Conservation (phyloP, 2,329 filamentous ascomycete species). For the Colletotrichum godetiae region DNA sequence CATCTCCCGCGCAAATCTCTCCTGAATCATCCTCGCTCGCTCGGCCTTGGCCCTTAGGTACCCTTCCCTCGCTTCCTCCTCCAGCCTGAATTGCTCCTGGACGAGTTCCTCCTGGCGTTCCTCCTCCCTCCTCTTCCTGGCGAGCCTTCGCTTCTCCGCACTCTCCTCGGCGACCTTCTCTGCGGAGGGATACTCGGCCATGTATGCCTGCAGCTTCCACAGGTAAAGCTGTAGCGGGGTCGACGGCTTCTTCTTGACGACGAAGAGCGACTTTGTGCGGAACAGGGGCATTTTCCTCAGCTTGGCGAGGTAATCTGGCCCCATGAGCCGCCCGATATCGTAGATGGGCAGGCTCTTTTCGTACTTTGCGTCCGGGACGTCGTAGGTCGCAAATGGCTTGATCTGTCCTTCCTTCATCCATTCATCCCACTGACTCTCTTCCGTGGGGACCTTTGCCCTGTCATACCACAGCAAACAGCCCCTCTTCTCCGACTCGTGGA, state of each 20-base stretch:
- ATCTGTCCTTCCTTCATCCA: neutral
- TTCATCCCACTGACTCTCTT: neutral
- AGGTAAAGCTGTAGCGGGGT: slow-evolving; percentile 60
- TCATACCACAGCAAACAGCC: slow-evolving; percentile 58
- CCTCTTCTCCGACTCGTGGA: slow-evolving; percentile 50
- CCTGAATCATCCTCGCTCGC: neutral
- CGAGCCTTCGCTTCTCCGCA: neutral
- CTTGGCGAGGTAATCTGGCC: slow-evolving; percentile 54
- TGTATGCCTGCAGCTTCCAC: slow-evolving; percentile 70
- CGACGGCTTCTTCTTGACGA: slow-evolving; percentile 52
- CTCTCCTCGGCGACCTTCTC: neutral
- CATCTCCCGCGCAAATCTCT: neutral
- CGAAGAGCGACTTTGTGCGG: slow-evolving; percentile 46
- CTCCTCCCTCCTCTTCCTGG: neutral
- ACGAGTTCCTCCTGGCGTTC: neutral
- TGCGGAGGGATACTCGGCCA: slow-evolving; percentile 40
- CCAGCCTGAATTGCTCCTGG: neutral
- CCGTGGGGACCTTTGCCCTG: neutral
- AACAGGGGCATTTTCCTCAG: slow-evolving; percentile 42
- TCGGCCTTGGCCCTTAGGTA: neutral
- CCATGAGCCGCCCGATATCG: slow-evolving; percentile 63
- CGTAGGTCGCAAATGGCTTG: slow-evolving; percentile 42
- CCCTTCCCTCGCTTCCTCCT: neutral
- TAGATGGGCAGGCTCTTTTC: slow-evolving; percentile 60
- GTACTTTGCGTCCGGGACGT: slow-evolving; percentile 48